Percentiles rank a stretch among this genome's conserved stretches.
Conservation (phyloP, 1,139 yeast species). For the Nakaseomyces kungkrabaensis region DNA sequence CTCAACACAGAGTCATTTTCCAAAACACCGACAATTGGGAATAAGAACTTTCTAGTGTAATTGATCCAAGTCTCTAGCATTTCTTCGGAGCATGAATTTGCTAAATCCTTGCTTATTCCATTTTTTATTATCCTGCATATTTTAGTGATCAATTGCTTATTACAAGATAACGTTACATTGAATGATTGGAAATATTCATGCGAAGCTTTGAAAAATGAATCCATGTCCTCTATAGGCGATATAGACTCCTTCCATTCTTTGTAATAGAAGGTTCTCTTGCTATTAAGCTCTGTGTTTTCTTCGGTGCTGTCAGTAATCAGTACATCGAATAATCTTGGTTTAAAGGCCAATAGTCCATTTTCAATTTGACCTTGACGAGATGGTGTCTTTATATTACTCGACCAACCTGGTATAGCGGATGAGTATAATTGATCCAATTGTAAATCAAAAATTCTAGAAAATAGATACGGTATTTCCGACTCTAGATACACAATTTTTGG, state of each 20-base stretch:
- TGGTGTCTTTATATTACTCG: slow-evolving; percentile 2
- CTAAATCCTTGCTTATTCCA: slow-evolving; percentile 30
- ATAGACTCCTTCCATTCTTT: slow-evolving; percentile 40
- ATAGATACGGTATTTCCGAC: slow-evolving; percentile 40
- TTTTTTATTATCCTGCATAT: slow-evolving; percentile 49
- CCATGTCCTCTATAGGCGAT: slow-evolving; percentile 33
- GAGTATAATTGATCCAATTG: slow-evolving; percentile 44
- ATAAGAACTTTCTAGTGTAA: slow-evolving; percentile 53
- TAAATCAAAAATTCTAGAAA: slow-evolving; percentile 41
- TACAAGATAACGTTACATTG: slow-evolving; percentile 45
- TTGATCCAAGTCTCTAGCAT: slow-evolving; percentile 43
- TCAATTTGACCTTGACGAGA: slow-evolving; percentile 11
- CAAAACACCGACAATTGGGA: slow-evolving; percentile 57
- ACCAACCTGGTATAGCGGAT: slow-evolving; percentile 4
- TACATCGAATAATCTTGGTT: slow-evolving; percentile 19
- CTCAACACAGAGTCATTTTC: slow-evolving; percentile 54
- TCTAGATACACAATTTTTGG: slow-evolving; percentile 56
- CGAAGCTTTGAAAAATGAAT: slow-evolving; percentile 39
- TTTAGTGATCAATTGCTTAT: slow-evolving; percentile 43
- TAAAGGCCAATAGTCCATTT: slow-evolving; percentile 17
- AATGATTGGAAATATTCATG: slow-evolving; percentile 44
- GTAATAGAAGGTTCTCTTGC: slow-evolving; percentile 40
- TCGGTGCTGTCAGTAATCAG: slow-evolving; percentile 32
- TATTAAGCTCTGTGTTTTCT: slow-evolving; percentile 26
- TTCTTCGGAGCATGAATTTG: slow-evolving; percentile 9